phyloP scores from a whole-genome alignment of 345 rosid species.

The Dovyalis caffra region DNA sequence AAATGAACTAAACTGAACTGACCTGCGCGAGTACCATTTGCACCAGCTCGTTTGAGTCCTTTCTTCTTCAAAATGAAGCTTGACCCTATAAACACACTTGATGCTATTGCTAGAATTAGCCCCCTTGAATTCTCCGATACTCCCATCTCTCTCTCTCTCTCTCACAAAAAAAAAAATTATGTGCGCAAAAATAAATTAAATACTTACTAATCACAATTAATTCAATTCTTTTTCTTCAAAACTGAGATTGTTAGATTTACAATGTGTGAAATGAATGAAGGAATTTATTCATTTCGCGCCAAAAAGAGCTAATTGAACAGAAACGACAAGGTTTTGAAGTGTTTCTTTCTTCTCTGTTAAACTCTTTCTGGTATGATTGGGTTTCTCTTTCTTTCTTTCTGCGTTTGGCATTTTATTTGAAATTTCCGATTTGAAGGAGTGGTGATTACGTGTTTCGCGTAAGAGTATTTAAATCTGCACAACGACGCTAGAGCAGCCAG shows the following conservation, averaged over 20 bases:
- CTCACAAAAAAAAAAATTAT: neutral
- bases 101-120: conserved; percentile 64
- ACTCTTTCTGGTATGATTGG: no score
- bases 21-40: conserved; percentile 84
- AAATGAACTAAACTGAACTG: neutral
- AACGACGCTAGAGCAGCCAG: no score
- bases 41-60: conserved; percentile 90
- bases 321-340: neutral
- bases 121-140: conserved; percentile 75
- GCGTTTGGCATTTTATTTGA: no score
- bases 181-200: neutral
- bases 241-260: neutral
- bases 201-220: neutral
- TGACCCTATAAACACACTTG: conserved; percentile 74
- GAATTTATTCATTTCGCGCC: neutral
- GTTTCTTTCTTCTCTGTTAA: no score
- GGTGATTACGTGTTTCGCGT: no score
- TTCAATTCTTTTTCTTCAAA: neutral
- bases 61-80: conserved; percentile 97
- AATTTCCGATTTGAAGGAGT: no score
- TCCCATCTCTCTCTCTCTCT: conserved; percentile 27
- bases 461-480: no score
- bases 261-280: neutral
- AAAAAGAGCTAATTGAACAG: neutral
- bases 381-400: no score